Base-by-base conservation (phyloP, 202 grass and related monocot genomes). In the Setaria viridis region DNA sequence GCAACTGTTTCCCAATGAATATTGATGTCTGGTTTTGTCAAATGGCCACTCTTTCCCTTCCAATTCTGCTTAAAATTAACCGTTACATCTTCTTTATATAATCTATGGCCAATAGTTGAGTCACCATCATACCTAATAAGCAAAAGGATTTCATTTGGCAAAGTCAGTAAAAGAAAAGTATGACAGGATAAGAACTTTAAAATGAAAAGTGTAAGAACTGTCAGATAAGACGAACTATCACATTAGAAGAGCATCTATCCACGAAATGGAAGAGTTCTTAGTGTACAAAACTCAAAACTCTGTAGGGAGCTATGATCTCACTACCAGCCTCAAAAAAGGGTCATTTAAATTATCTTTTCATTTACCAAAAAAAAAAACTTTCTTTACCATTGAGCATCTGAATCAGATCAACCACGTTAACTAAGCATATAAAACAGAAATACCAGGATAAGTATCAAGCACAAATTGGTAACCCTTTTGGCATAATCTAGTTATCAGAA, bases 41-140 rank as follows among this genome's bases (percentile, higher is more conserved):
- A 92, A 72, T 53, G 65, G 49, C 96, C 90, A 82, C 87, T 45
- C 49, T 87, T 92, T 75, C 79, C 91, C 41, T 80, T 98, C 87
- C 76, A 89, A 48, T 92, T 92, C 11, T 74, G 47, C 72, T 91
- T 92, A 75, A 83, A 88, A 78, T 88, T 47, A 80, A 88, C 51
- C 3, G 79, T 88, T 79, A 89, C 75, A 80, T 88, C 72, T 89
- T 98, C 96, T 79, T 70, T 94, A 73, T 92, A 98, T 76, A 98
- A 75, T 67, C 96, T 93, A 82, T 98, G 89, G 62, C 96, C 96
- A 89, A 92, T 76, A 70, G 66, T 82, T 75, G 91, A 91, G 88
- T 95, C 88, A 66, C 96, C 91, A 56, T 94, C 91, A 50, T 95
- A 95, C 96, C 93, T 99, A 80, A 88, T 25, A 82, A 79, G 20